Percentiles rank a stretch among this genome's conserved stretches.
Evolutionary conservation across 139 green algal species (phyloP).

Genomic region (Chlorella vulgaris): DNA sequence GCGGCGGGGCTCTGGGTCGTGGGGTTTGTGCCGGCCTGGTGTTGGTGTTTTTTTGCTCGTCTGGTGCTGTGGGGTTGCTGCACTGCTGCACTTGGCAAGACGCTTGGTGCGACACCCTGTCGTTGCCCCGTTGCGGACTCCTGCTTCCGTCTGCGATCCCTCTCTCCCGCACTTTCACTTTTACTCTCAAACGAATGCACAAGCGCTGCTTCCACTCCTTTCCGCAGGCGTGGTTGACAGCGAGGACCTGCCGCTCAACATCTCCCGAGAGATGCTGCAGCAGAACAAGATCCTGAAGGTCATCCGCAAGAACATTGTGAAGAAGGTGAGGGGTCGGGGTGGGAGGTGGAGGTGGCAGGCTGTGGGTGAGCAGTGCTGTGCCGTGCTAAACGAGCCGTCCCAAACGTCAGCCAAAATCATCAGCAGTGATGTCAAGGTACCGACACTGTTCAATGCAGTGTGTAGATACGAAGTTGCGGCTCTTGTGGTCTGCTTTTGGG

Average conservation of each 20-base stretch:
- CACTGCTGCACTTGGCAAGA: too few species aligned
- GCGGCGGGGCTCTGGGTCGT: not conserved
- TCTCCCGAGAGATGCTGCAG: conserved; percentile 99
- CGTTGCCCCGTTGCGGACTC: too few species aligned
- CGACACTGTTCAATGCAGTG: too few species aligned
- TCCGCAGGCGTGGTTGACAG: conserved; percentile 92
- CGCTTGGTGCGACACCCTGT: too few species aligned
- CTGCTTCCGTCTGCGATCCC: not conserved
- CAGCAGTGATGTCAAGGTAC: too few species aligned
- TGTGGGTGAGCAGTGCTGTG: not conserved
- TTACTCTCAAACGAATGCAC: too few species aligned
- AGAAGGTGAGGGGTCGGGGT: conserved; percentile 82
- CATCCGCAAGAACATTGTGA: conserved; percentile 99
- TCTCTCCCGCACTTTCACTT: not conserved
- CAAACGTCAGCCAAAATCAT: too few species aligned
- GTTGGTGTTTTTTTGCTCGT: not conserved
- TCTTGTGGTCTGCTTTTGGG: too few species aligned
- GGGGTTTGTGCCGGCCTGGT: not conserved
- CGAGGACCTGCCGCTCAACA: conserved; percentile 99
- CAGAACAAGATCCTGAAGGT: conserved; percentile 99
- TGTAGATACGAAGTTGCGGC: too few species aligned
- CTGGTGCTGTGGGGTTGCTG: too few species aligned
- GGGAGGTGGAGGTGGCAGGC: not conserved
- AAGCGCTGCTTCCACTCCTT: not conserved
- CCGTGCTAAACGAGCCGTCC: too few species aligned